phyloP scores from a whole-genome alignment of 2,329 filamentous ascomycete species.

The Neophaeococcomyces mojaviensis region DNA sequence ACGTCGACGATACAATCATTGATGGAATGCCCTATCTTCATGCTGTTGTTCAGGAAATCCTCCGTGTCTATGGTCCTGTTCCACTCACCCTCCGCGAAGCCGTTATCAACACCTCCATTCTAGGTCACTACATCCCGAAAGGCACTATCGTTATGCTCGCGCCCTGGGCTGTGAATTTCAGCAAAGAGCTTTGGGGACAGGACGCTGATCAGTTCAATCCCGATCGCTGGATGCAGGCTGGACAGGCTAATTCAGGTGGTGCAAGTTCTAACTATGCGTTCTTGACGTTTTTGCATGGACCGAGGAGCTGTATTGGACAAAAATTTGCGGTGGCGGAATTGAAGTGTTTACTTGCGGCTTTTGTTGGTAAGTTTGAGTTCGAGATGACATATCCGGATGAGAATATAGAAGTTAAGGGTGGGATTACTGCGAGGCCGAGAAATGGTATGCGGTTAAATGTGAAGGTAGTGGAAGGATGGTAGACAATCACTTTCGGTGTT shows the following conservation, averaged over 20 bases:
- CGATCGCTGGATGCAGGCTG: slow-evolving; percentile 59
- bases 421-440: slow-evolving; percentile 64
- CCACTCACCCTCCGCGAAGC: slow-evolving; percentile 63
- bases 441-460: slow-evolving; percentile 65
- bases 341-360: slow-evolving; percentile 69
- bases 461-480: slow-evolving; percentile 62
- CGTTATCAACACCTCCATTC: slow-evolving; percentile 56
- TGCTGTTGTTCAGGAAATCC: slow-evolving; percentile 68
- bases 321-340: slow-evolving; percentile 66
- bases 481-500: not conserved
- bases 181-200: slow-evolving; percentile 63
- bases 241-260: slow-evolving; percentile 54
- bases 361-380: slow-evolving; percentile 66
- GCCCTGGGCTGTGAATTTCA: slow-evolving; percentile 62
- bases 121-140: slow-evolving; percentile 58
- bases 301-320: slow-evolving; percentile 25
- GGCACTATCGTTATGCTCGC: slow-evolving; percentile 62
- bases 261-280: slow-evolving; percentile 65
- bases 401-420: slow-evolving; percentile 59
- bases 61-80: slow-evolving; percentile 67
- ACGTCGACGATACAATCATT: slow-evolving; percentile 38
- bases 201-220: slow-evolving; percentile 71
- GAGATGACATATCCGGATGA: slow-evolving; percentile 55
- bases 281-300: slow-evolving; percentile 69
- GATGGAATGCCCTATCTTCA: slow-evolving; percentile 72